Percentiles rank a stretch among this genome's conserved stretches.
phyloP scores from a whole-genome alignment of 257 asterid species.

The Solanum lycopersicoides region DNA sequence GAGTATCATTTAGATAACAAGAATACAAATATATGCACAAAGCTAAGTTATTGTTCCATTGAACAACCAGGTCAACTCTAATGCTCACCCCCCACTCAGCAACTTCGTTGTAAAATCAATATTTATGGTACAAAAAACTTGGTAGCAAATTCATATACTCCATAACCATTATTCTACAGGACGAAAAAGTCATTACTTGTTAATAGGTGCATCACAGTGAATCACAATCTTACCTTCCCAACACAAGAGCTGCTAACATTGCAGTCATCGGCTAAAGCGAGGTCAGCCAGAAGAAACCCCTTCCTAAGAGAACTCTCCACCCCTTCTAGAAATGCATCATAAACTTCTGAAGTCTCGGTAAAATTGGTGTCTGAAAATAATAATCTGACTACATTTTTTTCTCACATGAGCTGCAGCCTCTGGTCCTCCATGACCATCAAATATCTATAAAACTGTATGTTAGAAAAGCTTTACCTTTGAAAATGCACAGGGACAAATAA shows the following conservation, averaged over 20 bases:
- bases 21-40: too few species aligned
- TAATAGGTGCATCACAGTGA: conserved; percentile 18
- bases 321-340: conserved; percentile 28
- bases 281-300: conserved; percentile 57
- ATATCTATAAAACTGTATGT: conserved; percentile 21
- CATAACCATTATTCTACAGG: not conserved
- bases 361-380: conserved; percentile 52
- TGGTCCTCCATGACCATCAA: conserved; percentile 91
- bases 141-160: not conserved
- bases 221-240: conserved; percentile 41
- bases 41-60: too few species aligned
- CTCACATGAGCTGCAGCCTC: conserved; percentile 77
- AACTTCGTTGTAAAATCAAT: not conserved
- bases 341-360: conserved; percentile 31
- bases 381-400: conserved; percentile 41
- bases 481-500: not conserved
- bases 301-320: conserved; percentile 26
- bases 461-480: not conserved
- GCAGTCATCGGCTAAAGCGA: conserved; percentile 50
- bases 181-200: not conserved
- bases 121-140: not conserved
- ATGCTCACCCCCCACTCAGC: not conserved
- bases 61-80: not conserved
- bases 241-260: conserved; percentile 45
- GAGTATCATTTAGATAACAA: too few species aligned